Evolutionary conservation across 305 asterid genomes (phyloP), one percentile per base, ranked within the genome.

Genomic region (Fraxinus angustifolia): DNA sequence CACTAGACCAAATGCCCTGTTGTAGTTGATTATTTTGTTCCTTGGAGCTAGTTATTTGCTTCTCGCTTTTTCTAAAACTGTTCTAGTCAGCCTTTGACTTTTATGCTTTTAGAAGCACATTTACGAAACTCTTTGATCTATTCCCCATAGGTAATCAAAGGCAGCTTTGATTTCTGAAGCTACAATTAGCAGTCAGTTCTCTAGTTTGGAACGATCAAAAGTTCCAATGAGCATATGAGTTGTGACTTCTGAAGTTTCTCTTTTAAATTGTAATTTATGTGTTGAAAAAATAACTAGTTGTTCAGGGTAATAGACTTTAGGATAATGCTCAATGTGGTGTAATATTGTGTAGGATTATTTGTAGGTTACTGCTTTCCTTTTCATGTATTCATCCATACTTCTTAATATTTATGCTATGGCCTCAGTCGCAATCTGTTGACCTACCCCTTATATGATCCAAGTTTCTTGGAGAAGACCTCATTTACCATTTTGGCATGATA

Each of bases 1-100:
- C 94, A 87, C 93, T 90, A 88, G 93, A 90, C 92, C 91, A 90
- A 90, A 83, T 85, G 82, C 91, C 90, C 89, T 28, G 30, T 28
- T 28, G 30, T 28, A 28, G 30, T 28, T 28, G 30, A 28, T 28
- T 28, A 28, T 28, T 28, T 28, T 28, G 30, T 28, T 28, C 30
- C 30, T 28, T 28, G 30, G 30, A 28, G 1, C 30, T 28, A 28
- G 30, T 28, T 28, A 28, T 28, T 28, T 28, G 30, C 30, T 28
- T 28, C 30, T 28, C 30, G 30, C 30, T 28, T 28, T 28, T 28
- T 28, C 30, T 28, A 28, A 28, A 21, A 2, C 42, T 21, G 42
- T 76, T 33, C 26, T 76, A 21, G 6, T 40, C 56, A 75, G 35
- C 33, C 35, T 21, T 60, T 23, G 65, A 42, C 17, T 60, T 6